Evolutionary conservation across 1,139 yeast genomes (phyloP), one percentile per base, ranked within the genome.

Genomic region (Citeromyces siamensis): DNA sequence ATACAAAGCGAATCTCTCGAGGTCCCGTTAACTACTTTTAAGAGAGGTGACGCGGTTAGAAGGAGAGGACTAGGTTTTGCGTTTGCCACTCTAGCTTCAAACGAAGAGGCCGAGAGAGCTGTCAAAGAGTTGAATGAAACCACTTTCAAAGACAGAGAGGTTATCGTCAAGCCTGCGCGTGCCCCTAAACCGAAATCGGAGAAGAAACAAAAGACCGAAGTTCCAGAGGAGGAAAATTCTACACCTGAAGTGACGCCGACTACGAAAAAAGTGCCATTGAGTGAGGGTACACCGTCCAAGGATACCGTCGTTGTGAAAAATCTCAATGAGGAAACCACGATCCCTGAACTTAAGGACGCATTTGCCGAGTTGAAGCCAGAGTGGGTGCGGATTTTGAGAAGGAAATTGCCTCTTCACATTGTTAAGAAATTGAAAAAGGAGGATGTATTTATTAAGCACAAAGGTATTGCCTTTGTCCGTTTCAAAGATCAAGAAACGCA

Each of bases 391-490:
- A 71, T 75, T 29, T 82, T 83, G 39, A 55, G 64, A 36, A 64
- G 66, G 48, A 62, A 56, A 40, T 57, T 70, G 13, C 68, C 74
- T 19, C 52, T 46, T 38, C 56, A 55, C 38, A 45, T 67, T 22
- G 57, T 65, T 44, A 55, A 56, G 45, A 60, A 59, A 46, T 56
- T 65, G 45, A 60, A 55, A 44, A 62, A 57, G 22, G 62, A 60
- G 43, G 50, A 59, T 26, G 46, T 57, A 39, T 58, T 54, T 35
- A 63, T 68, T 45, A 68, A 60, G 53, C 73, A 73, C 53, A 72
- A 70, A 54, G 82, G 83, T 35, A 71, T 71, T 55, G 82, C 80
- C 3, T 75, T 75, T 55, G 71, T 73, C 41, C 71, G 66, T 47
- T 71, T 75, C 47, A 51, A 62, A 29, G 53, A 53, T 46, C 68